These are phyloP conservation scores for Pseudogymnoascus sp. DNA, from an alignment of 2,329 filamentous ascomycete species.

Conservation along the genomic window DNA sequence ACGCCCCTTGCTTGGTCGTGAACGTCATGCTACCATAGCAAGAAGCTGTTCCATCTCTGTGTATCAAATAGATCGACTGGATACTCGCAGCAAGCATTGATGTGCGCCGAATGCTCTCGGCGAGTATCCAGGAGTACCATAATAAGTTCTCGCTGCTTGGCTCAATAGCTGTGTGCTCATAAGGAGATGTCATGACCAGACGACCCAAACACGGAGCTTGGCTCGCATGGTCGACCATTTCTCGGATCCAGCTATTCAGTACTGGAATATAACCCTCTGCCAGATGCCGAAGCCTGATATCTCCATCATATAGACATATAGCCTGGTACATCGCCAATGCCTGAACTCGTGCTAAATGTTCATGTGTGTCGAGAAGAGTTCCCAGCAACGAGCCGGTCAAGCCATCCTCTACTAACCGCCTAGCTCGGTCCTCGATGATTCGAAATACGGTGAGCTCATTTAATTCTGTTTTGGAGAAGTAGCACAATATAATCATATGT, in stretches of 20 bases:
- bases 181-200: background rate
- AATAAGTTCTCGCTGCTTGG: conserved; percentile 16
- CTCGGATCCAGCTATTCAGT: conserved; percentile 19
- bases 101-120: conserved; percentile 26
- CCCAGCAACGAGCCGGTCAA: background rate
- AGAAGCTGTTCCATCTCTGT: conserved; percentile 15
- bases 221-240: conserved; percentile 11
- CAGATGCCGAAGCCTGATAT: conserved; percentile 21
- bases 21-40: conserved; percentile 24
- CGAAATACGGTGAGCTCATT: conserved; percentile 22
- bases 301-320: conserved; percentile 24
- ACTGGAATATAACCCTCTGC: conserved; percentile 19
- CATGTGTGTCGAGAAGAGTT: conserved; percentile 10
- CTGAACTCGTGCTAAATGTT: conserved; percentile 16
- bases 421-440: conserved; percentile 20
- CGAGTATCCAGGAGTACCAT: conserved; percentile 27
- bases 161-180: conserved; percentile 13
- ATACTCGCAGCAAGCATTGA: conserved; percentile 21
- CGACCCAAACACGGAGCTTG: conserved; percentile 8
- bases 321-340: conserved; percentile 22
- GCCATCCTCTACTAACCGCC: conserved; percentile 12
- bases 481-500: conserved; percentile 23
- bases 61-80: conserved; percentile 16
- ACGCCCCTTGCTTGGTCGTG: conserved; percentile 22
- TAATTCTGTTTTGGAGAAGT: conserved; percentile 20